phyloP scores from a whole-genome alignment of 2,329 filamentous ascomycete species.

The Penicillium sp. region DNA sequence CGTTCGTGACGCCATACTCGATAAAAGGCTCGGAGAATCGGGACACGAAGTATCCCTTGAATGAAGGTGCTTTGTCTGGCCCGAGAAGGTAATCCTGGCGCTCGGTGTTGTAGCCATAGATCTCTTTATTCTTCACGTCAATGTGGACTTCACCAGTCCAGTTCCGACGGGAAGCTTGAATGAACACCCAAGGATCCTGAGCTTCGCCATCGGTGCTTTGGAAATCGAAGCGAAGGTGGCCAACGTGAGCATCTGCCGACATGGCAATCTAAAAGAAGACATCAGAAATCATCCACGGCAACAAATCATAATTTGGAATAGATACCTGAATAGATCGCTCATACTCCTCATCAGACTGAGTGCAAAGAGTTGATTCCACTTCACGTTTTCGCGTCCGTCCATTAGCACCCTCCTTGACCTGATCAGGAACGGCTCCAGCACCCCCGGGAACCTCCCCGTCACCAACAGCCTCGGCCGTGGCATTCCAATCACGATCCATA shows the following conservation, averaged over 20 bases:
- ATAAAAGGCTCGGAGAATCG: conserved; percentile 46
- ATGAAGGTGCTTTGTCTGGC: conserved; percentile 41
- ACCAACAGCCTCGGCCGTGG: conserved; percentile 33
- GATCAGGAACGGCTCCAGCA: conserved; percentile 38
- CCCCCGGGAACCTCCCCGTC: conserved; percentile 42
- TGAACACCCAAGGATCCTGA: conserved; percentile 38
- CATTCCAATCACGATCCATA: conserved; percentile 34
- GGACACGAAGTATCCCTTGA: conserved; percentile 48
- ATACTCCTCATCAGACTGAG: not conserved
- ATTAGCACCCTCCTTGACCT: conserved; percentile 41
- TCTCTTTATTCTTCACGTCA: conserved; percentile 35
- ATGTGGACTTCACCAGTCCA: conserved; percentile 47
- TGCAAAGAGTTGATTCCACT: conserved; percentile 1
- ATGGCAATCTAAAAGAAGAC: conserved; percentile 30
- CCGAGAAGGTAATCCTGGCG: conserved; percentile 48
- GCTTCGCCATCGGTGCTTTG: conserved; percentile 2
- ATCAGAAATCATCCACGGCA: not conserved
- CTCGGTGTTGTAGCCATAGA: conserved; percentile 47
- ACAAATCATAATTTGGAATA: not conserved
- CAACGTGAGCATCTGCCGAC: conserved; percentile 45
- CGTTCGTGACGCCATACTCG: conserved; percentile 37
- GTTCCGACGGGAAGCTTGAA: conserved; percentile 47
- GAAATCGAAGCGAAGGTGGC: conserved; percentile 45
- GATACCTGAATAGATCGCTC: conserved; percentile 15
- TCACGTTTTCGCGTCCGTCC: conserved; percentile 36